Base-by-base conservation (phyloP, 2,329 filamentous ascomycete species). In the Diplodia scrobiculata region DNA sequence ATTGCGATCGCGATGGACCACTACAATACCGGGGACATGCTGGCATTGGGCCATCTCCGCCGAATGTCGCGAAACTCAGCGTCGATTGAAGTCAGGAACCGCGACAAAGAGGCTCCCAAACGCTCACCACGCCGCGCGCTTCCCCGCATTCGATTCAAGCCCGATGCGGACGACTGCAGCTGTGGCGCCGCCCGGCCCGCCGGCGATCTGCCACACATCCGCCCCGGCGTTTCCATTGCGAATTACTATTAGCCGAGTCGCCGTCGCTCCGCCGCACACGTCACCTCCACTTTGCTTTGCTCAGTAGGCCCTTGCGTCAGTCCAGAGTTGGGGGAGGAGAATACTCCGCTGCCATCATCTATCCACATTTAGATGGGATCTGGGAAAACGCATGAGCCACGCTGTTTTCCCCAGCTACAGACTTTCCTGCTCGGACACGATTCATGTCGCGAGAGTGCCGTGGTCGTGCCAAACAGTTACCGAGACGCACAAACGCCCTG, bases 141-240 rank as follows among this genome's bases (percentile, higher is more conserved):
- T 45, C 54, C 54, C 54, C 36, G 36, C 54, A 58, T 58, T 58
- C 36, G 6, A 5, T 34, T 6, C 54, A 19, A 29, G 21, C n/a
- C 54, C 41, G 19, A 45, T 19, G 9, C 17, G 21, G 41, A 19
- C 41, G 36, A 21, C 41, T 38, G 36, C 54, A 45, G 54, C 54
- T 58, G 41, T 38, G 54, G 34, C 25, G 36, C 54, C 54, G 36
- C 36, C 32, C 54, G 54, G 36, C 54, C 36, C 34, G 32, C 34
- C 41, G 54, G 19, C 19, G 54, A 58, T 58, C 54, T 25, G 32
- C 54, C 53, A 25, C 25, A 25, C 25, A 25, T 25, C 25, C 25
- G 54, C 36, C 21, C 36, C 54, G 54, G 21, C 21, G 54, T 32
- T 45, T 27, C 13, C 41, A 13, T 3, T 36, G 34, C 34, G 34